Conservation (phyloP, 2,329 filamentous ascomycete species). For the Clonostachys sp. region DNA sequence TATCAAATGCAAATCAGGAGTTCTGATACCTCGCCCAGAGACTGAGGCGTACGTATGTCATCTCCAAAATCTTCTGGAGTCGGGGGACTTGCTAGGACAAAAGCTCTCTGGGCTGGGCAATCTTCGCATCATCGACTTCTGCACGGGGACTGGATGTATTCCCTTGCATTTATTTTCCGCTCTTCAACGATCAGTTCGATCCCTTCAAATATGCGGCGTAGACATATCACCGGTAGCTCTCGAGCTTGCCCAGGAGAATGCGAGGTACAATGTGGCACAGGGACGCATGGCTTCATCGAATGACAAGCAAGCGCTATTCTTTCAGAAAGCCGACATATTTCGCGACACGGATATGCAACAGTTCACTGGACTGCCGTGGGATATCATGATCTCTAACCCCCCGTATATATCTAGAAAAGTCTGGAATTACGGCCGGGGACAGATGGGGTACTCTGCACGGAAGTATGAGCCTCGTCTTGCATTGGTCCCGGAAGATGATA, state of each 20-base stretch:
- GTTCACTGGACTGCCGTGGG: conserved; percentile 25
- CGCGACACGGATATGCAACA: conserved; percentile 25
- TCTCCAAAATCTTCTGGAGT: conserved; percentile 41
- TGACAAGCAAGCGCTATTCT: conserved; percentile 26
- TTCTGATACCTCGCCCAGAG: conserved; percentile 81
- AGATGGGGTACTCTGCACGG: conserved; percentile 68
- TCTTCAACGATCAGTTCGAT: conserved; percentile 34
- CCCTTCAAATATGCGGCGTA: conserved; percentile 57
- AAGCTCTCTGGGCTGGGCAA: conserved; percentile 2
- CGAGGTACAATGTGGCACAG: conserved; percentile 38
- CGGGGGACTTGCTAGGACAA: conserved; percentile 5
- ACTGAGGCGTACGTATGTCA: conserved; percentile 65
- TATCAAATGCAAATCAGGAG: conserved; percentile 69
- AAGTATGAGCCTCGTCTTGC: conserved; percentile 78
- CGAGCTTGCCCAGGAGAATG: conserved; percentile 60
- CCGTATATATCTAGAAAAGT: conserved; percentile 72
- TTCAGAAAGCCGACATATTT: conserved; percentile 47
- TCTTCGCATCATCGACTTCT: conserved; percentile 74
- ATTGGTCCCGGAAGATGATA: conserved; percentile 51
- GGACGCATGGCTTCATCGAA: conserved; percentile 11
- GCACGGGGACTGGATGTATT: conserved; percentile 89
- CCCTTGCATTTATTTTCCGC: conserved; percentile 68
- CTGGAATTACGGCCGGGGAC: conserved; percentile 29
- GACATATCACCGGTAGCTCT: conserved; percentile 70
- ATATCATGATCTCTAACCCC: conserved; percentile 82